Conservation (phyloP, 306 rosid genomes). For the Oxytropis ochrocephala region DNA sequence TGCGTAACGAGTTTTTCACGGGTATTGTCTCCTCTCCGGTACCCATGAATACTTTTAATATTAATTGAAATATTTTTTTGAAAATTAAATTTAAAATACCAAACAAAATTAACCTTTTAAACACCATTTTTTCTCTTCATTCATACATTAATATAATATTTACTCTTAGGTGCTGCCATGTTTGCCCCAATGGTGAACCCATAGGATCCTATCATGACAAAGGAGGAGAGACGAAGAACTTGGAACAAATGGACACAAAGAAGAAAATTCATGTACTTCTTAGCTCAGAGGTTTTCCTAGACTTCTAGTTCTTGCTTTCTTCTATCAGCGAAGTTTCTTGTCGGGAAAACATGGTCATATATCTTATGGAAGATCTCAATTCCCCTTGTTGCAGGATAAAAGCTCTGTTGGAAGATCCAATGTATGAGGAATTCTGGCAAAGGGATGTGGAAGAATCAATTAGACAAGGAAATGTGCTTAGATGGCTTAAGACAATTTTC, state of each 20-base stretch:
- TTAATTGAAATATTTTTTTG: no score
- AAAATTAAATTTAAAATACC: no score
- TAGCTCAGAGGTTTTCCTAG: slow-evolving; percentile 68
- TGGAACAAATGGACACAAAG: slow-evolving; percentile 72
- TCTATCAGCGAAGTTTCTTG: slow-evolving; percentile 69
- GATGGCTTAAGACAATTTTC: slow-evolving; percentile 68
- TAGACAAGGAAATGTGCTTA: slow-evolving; percentile 69
- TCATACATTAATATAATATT: no score
- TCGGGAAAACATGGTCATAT: slow-evolving; percentile 81
- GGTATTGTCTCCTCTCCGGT: no score
- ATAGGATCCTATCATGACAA: slow-evolving; percentile 68
- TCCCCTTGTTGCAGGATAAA: slow-evolving; percentile 61
- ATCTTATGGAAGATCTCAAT: slow-evolving; percentile 10
- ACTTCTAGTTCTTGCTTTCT: slow-evolving; percentile 54
- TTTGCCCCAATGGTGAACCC: slow-evolving; percentile 96
- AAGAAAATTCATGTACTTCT: slow-evolving; percentile 61
- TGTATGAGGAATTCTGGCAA: slow-evolving; percentile 96
- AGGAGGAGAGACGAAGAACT: slow-evolving; percentile 72
- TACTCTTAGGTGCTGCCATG: slow-evolving; percentile 87
- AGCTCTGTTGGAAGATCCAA: slow-evolving; percentile 87
- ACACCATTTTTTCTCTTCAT: no score
- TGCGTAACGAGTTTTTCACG: no score
- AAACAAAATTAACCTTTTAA: no score
- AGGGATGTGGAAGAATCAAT: slow-evolving; percentile 95
- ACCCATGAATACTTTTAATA: no score